Conservation (phyloP, 768 basidiomycete species). For the Imleria badia region DNA sequence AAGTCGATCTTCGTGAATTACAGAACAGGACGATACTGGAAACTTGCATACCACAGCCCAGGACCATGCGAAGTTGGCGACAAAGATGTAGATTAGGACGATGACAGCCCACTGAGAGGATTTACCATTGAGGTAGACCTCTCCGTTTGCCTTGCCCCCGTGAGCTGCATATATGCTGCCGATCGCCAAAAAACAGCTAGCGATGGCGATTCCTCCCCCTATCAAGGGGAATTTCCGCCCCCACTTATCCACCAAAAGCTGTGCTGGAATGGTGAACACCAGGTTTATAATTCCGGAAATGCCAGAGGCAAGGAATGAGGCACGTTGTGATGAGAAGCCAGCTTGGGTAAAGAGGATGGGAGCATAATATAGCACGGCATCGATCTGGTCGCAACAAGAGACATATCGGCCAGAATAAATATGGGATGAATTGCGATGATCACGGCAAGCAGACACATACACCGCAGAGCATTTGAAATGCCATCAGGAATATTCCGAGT, state of each 20-base stretch:
- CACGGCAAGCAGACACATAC: conserved; percentile 11
- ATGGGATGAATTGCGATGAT: neutral
- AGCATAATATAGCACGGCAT: conserved; percentile 38
- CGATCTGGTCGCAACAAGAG: conserved; percentile 19
- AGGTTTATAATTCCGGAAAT: conserved; percentile 48
- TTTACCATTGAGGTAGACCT: conserved; percentile 24
- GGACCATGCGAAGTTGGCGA: conserved; percentile 41
- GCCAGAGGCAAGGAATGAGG: conserved; percentile 51
- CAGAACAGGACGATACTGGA: neutral
- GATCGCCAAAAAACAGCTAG: conserved; percentile 40
- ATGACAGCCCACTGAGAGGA: conserved; percentile 39
- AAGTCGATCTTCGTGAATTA: neutral
- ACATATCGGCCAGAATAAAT: neutral
- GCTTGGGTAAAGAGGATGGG: conserved; percentile 50
- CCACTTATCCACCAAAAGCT: conserved; percentile 42
- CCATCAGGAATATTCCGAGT: conserved; percentile 44
- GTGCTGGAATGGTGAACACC: conserved; percentile 37
- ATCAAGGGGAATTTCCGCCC: conserved; percentile 37
- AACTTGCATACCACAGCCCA: conserved; percentile 41
- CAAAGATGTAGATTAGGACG: conserved; percentile 47
- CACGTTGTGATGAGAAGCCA: conserved; percentile 46
- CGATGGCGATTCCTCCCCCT: conserved; percentile 41
- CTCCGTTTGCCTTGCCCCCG: conserved; percentile 30
- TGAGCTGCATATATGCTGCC: conserved; percentile 43
- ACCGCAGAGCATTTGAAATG: conserved; percentile 40